Conservation (phyloP, 768 basidiomycete species). For the Collybia sp. region DNA sequence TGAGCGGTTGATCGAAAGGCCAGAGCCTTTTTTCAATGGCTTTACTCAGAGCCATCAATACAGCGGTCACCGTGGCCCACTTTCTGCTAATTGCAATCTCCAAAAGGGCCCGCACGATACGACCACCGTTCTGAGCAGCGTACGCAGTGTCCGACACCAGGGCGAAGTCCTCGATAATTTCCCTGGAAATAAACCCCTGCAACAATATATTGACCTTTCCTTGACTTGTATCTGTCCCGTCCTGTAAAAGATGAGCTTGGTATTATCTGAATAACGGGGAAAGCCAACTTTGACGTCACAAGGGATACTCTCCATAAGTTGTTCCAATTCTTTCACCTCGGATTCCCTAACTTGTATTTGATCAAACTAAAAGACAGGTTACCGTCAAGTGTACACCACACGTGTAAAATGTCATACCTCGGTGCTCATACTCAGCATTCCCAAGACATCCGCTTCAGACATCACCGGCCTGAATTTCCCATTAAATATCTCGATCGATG, state of each 20-base stretch:
- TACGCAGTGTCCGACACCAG: conserved; percentile 94
- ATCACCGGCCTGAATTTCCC: conserved; percentile 71
- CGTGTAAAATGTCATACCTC: conserved; percentile 49
- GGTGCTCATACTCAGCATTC: conserved; percentile 83
- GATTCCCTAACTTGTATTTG: conserved; percentile 93
- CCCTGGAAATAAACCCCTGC: conserved; percentile 83
- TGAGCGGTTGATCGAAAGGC: conserved; percentile 91
- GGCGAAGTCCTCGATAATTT: conserved; percentile 89
- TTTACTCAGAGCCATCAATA: conserved; percentile 89
- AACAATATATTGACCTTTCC: conserved; percentile 94
- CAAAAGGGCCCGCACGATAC: conserved; percentile 90
- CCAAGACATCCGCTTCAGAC: conserved; percentile 90
- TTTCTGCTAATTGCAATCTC: conserved; percentile 93
- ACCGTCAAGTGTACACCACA: neutral
- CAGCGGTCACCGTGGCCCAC: conserved; percentile 79
- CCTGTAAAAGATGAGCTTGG: conserved; percentile 32
- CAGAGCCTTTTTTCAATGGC: conserved; percentile 89
- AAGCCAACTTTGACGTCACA: conserved; percentile 75
- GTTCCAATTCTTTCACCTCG: conserved; percentile 79
- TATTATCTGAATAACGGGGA: neutral
- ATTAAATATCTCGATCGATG: conserved; percentile 87
- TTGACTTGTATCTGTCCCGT: conserved; percentile 46
- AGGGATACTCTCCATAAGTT: conserved; percentile 62
- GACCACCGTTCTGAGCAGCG: conserved; percentile 90
- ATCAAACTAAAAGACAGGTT: conserved; percentile 58